phyloP scores from a whole-genome alignment of 2,329 filamentous ascomycete genomes.

The Lachnellula occidentalis region DNA sequence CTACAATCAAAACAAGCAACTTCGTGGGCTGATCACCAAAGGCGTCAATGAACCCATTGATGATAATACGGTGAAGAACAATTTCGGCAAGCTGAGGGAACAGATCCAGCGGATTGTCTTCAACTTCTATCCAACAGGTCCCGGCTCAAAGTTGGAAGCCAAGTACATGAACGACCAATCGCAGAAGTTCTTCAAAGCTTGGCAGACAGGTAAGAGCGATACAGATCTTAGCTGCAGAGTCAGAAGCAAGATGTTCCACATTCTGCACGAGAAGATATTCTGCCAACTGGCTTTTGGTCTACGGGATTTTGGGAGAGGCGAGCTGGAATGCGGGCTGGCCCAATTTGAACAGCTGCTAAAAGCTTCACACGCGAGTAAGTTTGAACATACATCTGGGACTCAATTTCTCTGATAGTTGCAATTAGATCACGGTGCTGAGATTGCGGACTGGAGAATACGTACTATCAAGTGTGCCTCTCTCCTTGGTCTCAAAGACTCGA shows the following conservation, averaged over 20 bases:
- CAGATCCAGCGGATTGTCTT: too few relatives aligned
- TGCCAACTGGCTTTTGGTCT: constrained; percentile 4
- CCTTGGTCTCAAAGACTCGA: neutral
- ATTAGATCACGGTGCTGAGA: neutral
- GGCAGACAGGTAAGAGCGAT: neutral
- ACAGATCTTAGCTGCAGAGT: neutral
- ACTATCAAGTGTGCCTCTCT: neutral
- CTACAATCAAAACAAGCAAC: too few relatives aligned
- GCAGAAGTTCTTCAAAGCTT: neutral
- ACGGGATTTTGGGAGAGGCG: neutral
- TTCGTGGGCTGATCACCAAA: too few relatives aligned
- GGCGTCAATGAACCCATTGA: too few relatives aligned
- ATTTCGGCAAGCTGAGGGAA: too few relatives aligned
- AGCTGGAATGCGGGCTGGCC: neutral
- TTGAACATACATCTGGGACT: too few relatives aligned
- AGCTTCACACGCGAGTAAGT: neutral
- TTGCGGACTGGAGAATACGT: constrained; percentile 7
- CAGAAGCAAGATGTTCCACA: constrained; percentile 3
- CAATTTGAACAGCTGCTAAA: neutral
- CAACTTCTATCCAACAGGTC: too few relatives aligned
- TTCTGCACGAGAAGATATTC: constrained; percentile 1
- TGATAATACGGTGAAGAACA: too few relatives aligned
- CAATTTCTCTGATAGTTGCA: too few relatives aligned
- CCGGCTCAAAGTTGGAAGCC: too few relatives aligned
- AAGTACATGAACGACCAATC: neutral